Conservation (phyloP, 306 rosid genomes). For the Cicer cuneatum region DNA sequence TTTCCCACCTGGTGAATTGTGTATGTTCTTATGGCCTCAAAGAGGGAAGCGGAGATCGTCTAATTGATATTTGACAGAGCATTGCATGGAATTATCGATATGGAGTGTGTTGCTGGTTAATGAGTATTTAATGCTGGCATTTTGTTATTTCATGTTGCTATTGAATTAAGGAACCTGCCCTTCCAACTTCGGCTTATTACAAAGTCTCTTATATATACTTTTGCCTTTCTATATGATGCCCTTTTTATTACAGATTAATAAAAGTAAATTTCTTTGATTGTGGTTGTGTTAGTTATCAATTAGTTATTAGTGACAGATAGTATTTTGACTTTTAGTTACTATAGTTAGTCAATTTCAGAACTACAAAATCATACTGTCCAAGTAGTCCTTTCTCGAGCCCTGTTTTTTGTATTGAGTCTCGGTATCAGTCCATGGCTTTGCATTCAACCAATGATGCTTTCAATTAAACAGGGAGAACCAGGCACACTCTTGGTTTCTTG, state of each 20-base stretch:
- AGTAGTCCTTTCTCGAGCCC: not conserved
- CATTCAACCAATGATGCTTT: not conserved
- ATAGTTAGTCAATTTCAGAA: conserved; percentile 1
- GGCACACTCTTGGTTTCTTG: not conserved
- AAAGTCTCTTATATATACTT: not conserved
- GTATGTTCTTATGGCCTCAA: not conserved
- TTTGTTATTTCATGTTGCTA: conserved; percentile 5
- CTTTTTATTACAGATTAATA: conserved; percentile 12
- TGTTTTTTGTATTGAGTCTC: not conserved
- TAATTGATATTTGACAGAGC: not conserved
- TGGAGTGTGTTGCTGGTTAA: not conserved
- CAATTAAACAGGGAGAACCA: not conserved
- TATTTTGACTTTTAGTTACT: not conserved
- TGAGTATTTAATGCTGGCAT: not conserved
- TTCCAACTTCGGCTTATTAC: not conserved
- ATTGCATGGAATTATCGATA: conserved; percentile 3
- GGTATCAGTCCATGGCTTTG: conserved; percentile 3
- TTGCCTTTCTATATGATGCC: not conserved
- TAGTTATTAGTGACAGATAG: not conserved
- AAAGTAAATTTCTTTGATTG: not conserved
- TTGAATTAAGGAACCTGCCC: not conserved
- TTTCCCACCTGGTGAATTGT: not conserved
- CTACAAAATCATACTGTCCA: not conserved
- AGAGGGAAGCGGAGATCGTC: not conserved
- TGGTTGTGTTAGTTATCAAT: not conserved